Percentiles rank a stretch among this genome's conserved stretches.
Evolutionary conservation across 768 basidiomycete species (phyloP).

Genomic region (Postia placenta): DNA sequence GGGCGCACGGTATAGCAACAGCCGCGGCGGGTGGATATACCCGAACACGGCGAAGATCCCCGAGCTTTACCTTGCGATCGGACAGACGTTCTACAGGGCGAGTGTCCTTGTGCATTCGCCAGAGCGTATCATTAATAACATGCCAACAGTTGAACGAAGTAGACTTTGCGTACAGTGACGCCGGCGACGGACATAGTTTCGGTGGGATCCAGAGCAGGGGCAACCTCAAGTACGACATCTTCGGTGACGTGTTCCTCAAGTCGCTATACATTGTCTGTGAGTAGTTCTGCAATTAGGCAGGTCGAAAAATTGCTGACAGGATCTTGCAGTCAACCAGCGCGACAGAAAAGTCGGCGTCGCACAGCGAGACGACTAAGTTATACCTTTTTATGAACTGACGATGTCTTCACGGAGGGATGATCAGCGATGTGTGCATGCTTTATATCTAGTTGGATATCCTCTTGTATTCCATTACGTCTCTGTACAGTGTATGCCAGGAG

Average conservation of each 20-base stretch:
- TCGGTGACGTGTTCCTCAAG: slow-evolving; percentile 30
- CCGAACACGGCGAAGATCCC: slow-evolving; percentile 27
- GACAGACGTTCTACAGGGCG: slow-evolving; percentile 26
- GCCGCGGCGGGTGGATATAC: slow-evolving; percentile 33
- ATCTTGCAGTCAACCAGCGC: slow-evolving; percentile 20
- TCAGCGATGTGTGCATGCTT: too few species aligned
- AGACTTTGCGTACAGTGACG: slow-evolving; percentile 21
- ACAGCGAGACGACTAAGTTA: slow-evolving; percentile 19
- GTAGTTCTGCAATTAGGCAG: slow-evolving; percentile 3
- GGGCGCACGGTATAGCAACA: slow-evolving; percentile 28
- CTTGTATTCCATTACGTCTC: too few species aligned
- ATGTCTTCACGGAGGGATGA: too few species aligned
- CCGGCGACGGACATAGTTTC: slow-evolving; percentile 21
- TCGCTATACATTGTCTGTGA: slow-evolving; percentile 27
- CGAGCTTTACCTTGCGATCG: slow-evolving; percentile 28
- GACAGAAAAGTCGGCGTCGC: slow-evolving; percentile 23
- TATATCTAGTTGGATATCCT: too few species aligned
- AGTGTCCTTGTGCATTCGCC: slow-evolving; percentile 3
- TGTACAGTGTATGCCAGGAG: too few species aligned
- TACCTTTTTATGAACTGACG: not conserved
- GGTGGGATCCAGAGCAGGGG: slow-evolving; percentile 29
- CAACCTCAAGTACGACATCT: slow-evolving; percentile 24
- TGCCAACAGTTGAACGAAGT: slow-evolving; percentile 13
- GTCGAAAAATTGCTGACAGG: not conserved
- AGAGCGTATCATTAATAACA: too few species aligned